Evolutionary conservation across 305 asterid species (phyloP).

Genomic region (Plantago coronopus): DNA sequence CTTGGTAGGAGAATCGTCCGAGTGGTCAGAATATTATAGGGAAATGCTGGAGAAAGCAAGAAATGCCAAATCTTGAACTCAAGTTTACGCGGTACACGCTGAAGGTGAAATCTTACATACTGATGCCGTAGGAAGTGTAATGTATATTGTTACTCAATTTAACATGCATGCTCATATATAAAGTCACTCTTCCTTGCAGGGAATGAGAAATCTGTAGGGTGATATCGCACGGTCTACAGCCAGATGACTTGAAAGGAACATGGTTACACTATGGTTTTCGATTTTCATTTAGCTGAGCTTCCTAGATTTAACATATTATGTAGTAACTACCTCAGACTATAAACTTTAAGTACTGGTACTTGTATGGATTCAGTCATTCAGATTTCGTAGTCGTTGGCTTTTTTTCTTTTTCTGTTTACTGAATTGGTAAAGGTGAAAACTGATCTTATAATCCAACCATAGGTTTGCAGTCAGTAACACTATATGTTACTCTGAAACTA

Average conservation of each 20-base stretch:
- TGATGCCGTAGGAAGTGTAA: background rate
- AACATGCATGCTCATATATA: background rate
- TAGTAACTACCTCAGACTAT: background rate
- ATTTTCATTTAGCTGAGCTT: background rate
- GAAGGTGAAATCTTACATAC: background rate
- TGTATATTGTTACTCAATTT: background rate
- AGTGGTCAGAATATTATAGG: conserved; percentile 15
- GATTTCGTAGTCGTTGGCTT: too few species aligned
- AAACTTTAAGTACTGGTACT: too few species aligned
- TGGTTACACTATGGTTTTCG: background rate
- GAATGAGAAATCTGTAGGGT: background rate
- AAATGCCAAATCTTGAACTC: conserved; percentile 12
- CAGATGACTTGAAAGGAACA: too few species aligned
- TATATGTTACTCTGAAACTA: background rate
- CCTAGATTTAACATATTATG: background rate
- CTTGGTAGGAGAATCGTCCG: conserved; percentile 28
- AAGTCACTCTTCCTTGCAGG: background rate
- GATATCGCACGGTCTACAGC: background rate
- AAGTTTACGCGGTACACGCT: background rate
- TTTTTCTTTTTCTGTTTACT: too few species aligned
- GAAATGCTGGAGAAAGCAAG: conserved; percentile 18
- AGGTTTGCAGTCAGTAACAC: background rate
- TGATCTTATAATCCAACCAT: background rate
- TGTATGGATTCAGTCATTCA: too few species aligned
- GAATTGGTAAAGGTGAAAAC: background rate